Conservation (phyloP, 163 green algal species). For the Dunaliella salina region DNA sequence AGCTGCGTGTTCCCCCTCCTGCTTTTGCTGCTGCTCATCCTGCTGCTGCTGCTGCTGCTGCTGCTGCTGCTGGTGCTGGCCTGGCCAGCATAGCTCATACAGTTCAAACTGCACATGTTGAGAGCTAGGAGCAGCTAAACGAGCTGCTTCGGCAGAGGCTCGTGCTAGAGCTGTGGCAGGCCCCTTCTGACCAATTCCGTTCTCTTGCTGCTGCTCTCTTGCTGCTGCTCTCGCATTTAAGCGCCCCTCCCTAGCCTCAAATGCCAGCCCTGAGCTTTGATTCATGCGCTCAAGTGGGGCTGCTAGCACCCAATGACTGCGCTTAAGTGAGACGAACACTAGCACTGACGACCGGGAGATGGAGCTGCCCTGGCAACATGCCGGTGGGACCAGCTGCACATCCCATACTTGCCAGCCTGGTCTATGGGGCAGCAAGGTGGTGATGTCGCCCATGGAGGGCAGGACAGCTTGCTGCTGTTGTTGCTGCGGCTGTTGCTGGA, state of each 20-base stretch:
- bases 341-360: too few relatives aligned
- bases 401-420: constrained; percentile 9
- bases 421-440: constrained; percentile 2
- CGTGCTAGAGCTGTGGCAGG: neutral
- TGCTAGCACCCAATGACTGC: too few relatives aligned
- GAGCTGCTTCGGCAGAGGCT: constrained; percentile 10
- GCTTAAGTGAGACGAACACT: too few relatives aligned
- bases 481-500: neutral
- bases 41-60: neutral
- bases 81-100: neutral
- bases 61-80: neutral
- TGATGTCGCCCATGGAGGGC: neutral
- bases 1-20: neutral
- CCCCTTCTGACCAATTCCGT: too few relatives aligned
- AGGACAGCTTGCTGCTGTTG: neutral
- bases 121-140: neutral
- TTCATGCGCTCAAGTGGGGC: too few relatives aligned
- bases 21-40: neutral
- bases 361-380: too few relatives aligned
- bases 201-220: too few relatives aligned
- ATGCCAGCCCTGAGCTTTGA: too few relatives aligned
- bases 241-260: too few relatives aligned
- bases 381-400: neutral
- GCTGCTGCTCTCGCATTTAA: too few relatives aligned
- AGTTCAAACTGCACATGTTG: neutral